phyloP scores from a whole-genome alignment of 352 stramenopile genomes.

The Phytophthora brassicae region DNA sequence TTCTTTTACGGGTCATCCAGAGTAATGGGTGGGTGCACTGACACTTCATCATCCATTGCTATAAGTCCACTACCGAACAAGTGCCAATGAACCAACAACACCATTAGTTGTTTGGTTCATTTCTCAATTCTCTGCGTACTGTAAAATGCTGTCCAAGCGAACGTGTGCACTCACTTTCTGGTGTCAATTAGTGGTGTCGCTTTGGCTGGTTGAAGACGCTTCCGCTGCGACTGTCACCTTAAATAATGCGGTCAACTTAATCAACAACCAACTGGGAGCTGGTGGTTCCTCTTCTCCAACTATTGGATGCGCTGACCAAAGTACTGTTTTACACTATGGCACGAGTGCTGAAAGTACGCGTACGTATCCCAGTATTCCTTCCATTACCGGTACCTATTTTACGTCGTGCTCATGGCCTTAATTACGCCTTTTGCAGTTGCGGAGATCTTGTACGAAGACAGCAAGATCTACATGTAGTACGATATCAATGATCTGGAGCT shows the following conservation, averaged over 20 bases:
- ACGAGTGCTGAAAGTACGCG: constrained; percentile 16
- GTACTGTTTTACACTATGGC: constrained; percentile 26
- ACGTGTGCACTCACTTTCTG: constrained; percentile 8
- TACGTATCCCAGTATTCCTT: neutral
- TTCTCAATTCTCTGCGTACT: neutral
- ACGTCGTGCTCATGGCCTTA: neutral
- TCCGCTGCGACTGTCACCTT: constrained; percentile 14
- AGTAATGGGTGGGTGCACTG: neutral
- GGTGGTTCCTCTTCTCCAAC: neutral
- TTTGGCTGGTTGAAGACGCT: neutral
- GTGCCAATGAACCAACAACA: neutral
- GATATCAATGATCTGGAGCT: constrained; percentile 31
- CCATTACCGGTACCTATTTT: neutral
- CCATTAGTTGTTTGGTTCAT: neutral
- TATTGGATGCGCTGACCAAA: constrained; percentile 12
- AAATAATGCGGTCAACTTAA: constrained; percentile 26
- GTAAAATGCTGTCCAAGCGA: constrained; percentile 9
- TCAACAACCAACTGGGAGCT: constrained; percentile 10
- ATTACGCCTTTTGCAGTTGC: constrained; percentile 7
- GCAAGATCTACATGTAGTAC: constrained; percentile 39
- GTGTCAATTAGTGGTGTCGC: constrained; percentile 1
- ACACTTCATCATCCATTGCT: neutral
- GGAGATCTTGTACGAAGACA: constrained; percentile 17
- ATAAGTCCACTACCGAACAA: neutral
- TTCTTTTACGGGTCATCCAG: neutral